Percentiles rank a stretch among this genome's conserved stretches.
These are phyloP conservation scores for Henningerozyma blattae DNA, from an alignment of 805 yeast species.

Conservation along the genomic window DNA sequence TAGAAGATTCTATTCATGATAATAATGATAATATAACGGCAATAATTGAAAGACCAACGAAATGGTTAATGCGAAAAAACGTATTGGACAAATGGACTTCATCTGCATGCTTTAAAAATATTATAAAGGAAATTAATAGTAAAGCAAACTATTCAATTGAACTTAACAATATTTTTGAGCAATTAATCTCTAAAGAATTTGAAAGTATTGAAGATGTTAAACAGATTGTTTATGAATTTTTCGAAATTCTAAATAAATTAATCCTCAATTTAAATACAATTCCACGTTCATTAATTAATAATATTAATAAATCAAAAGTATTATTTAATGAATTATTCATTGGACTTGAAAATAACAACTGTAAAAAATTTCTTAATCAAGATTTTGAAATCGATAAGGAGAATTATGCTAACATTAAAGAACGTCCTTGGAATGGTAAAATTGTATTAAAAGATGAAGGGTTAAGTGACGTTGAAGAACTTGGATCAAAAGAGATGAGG, in stretches of 20 bases:
- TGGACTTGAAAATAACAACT: constrained; percentile 5
- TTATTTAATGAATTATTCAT: constrained; percentile 4
- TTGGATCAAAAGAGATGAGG: constrained; percentile 1
- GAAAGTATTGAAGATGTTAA: constrained; percentile 3
- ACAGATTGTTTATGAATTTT: constrained; percentile 5
- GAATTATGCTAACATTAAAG: constrained; percentile 6
- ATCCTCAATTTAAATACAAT: constrained; percentile 4
- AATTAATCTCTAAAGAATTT: constrained; percentile 6
- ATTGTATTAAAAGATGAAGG: constrained; percentile 19
- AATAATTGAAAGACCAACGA: constrained; percentile 16
- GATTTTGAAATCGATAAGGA: constrained; percentile 22
- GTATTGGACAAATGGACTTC: no score
- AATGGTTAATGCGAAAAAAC: constrained; percentile 10
- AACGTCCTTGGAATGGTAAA: constrained; percentile 22
- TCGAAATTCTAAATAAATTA: constrained; percentile 7
- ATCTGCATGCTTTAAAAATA: no score
- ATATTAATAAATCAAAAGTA: constrained; percentile 7
- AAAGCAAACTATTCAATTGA: constrained; percentile 4
- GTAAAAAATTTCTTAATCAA: constrained; percentile 5
- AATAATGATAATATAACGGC: constrained; percentile 3
- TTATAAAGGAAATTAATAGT: constrained; percentile 15
- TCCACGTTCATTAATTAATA: constrained; percentile 8
- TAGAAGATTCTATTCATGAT: constrained; percentile 5
- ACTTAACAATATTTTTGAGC: constrained; percentile 10
- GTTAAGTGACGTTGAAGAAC: constrained; percentile 22